Percentiles rank a stretch among this genome's conserved stretches.
These are phyloP conservation scores for Trypanosoma boissoni DNA, from an alignment of 208 protist genomes.

Conservation along the genomic window DNA sequence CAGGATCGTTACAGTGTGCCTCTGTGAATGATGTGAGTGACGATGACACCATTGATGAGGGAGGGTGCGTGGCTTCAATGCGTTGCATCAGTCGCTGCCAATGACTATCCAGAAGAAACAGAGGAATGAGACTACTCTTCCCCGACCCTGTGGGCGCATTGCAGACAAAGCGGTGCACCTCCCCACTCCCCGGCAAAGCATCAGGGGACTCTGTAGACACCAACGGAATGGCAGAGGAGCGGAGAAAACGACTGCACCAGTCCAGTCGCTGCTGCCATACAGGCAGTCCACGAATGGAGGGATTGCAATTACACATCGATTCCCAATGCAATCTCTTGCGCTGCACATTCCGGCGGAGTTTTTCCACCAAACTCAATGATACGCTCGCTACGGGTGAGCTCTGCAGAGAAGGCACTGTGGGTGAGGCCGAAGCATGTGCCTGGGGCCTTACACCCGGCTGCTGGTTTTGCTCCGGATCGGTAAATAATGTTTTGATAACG, in stretches of 20 bases:
- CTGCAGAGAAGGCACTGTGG: background rate
- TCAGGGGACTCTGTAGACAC: background rate
- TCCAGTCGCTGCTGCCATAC: conserved; percentile 12
- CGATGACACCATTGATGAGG: conserved; percentile 5
- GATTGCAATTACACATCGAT: background rate
- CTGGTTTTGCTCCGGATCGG: too few species aligned
- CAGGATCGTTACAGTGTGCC: too few species aligned
- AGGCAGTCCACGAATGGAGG: background rate
- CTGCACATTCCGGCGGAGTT: conserved; percentile 13
- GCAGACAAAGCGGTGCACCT: conserved; percentile 42
- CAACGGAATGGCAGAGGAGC: conserved; percentile 10
- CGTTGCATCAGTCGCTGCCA: conserved; percentile 40
- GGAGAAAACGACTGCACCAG: conserved; percentile 10
- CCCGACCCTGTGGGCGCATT: conserved; percentile 62
- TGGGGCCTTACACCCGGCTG: too few species aligned
- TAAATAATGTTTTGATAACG: too few species aligned
- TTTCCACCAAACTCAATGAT: conserved; percentile 13
- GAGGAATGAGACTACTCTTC: conserved; percentile 66
- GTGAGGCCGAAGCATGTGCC: too few species aligned
- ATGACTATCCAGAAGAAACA: conserved; percentile 68
- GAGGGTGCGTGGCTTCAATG: conserved; percentile 13
- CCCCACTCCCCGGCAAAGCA: background rate
- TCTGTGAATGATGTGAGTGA: background rate
- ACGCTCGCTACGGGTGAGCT: background rate
- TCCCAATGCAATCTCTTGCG: conserved; percentile 16